These are phyloP conservation scores for Cupressus sempervirens DNA, from an alignment of 75 land plant genomes.

Conservation along the genomic window DNA sequence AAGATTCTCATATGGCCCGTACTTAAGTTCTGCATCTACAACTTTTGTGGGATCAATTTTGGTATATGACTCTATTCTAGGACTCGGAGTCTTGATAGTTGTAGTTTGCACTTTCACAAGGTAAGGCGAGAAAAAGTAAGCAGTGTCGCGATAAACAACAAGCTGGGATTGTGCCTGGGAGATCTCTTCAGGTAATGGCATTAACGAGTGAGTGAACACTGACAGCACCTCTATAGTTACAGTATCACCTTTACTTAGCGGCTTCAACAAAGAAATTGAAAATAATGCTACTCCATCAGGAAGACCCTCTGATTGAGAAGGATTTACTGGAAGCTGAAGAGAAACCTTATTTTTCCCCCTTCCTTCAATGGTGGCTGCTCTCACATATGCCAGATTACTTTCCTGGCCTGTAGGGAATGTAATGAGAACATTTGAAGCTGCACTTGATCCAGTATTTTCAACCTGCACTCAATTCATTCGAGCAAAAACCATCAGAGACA, in stretches of 20 bases:
- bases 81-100: conserved; percentile 57
- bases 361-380: conserved; percentile 46
- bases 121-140: conserved; percentile 77
- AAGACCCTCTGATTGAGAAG: conserved; percentile 32
- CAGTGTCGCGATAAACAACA: conserved; percentile 77
- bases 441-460: conserved; percentile 58
- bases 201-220: conserved; percentile 66
- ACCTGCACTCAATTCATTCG: conserved; percentile 40
- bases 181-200: conserved; percentile 91
- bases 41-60: conserved; percentile 68
- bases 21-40: conserved; percentile 66
- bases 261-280: conserved; percentile 55
- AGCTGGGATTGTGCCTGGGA: conserved; percentile 80
- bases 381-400: conserved; percentile 56
- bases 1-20: conserved; percentile 88
- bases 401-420: conserved; percentile 50
- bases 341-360: conserved; percentile 52
- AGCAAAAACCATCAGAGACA: background rate
- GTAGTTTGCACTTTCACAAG: conserved; percentile 61
- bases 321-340: conserved; percentile 26
- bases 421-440: conserved; percentile 57
- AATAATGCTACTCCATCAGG: conserved; percentile 49
- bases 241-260: conserved; percentile 47
- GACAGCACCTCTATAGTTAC: conserved; percentile 58
- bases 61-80: conserved; percentile 81